Evolutionary conservation across 345 rosid genomes (phyloP), one percentile per base, ranked within the genome.

Genomic region (Ceriops tagal): DNA sequence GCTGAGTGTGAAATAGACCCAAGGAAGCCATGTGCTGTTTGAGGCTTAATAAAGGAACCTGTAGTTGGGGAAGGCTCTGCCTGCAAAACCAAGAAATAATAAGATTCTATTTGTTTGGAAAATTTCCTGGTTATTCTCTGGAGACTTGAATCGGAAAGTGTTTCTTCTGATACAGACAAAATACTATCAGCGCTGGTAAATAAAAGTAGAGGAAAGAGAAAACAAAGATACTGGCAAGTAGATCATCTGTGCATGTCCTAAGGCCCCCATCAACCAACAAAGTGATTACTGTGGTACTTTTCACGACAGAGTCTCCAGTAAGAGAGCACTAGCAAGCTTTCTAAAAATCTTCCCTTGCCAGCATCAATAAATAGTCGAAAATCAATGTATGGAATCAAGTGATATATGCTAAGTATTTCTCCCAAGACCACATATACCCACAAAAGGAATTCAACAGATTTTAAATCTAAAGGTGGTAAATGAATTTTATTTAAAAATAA

Each of bases 61-160:
- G 96, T 88, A 59, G 99, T 90, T 68, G 98, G 99, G 53, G 98
- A 95, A 70, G 98, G 98, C 77, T 92, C 99, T 39, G 87, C 85
- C 99, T 92, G 88, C 75, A 79, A 82, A 72, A 73, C 43, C 52
- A 71, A 60, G 61, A 81, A 67, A 39, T n/a, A 52, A 31, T 56
- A 66, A 37, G 32, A 28, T 63, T 53, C 26, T 47, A 59, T 49
- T 53, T 13, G 53, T 31, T 64, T 46, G 31, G 34, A 37, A 66
- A 46, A 63, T 52, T 37, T 56, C 9, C 16, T 34, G 24, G 49
- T 49, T 19, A 63, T 26, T 32, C 43, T 7, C 2, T 1, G 46
- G 21, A 11, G 31, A 75, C 6, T 27, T 39, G 22, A 13, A 27
- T 1, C 4, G 19, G 47, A 19, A 49, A 18, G 21, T 5, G 30